Percentiles rank a stretch among this genome's conserved stretches.
These are phyloP conservation scores for Cryptosporidium viatorum DNA, from an alignment of 169 alveolate species.

Conservation along the genomic window DNA sequence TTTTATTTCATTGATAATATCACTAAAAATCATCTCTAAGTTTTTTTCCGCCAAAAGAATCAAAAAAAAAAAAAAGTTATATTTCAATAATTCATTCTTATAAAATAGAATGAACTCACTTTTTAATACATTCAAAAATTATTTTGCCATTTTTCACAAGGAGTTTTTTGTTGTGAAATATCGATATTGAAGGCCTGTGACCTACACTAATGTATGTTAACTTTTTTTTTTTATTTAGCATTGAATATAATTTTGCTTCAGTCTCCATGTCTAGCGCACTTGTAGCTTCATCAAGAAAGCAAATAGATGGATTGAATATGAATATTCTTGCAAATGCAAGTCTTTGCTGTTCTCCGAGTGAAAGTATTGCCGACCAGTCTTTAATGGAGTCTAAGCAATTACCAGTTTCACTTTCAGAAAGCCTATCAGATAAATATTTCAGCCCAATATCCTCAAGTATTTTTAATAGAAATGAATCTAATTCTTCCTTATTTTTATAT, in stretches of 20 bases:
- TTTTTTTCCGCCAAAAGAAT: neutral
- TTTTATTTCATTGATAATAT: slow-evolving; percentile 8
- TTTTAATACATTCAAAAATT: neutral
- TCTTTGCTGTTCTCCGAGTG: slow-evolving; percentile 81
- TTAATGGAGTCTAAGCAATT: slow-evolving; percentile 44
- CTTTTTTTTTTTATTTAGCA: slow-evolving; percentile 13
- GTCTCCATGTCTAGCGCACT: slow-evolving; percentile 78
- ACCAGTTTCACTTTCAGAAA: neutral
- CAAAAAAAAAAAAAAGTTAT: neutral
- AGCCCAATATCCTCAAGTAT: slow-evolving; percentile 44
- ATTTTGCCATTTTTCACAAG: neutral
- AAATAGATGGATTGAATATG: slow-evolving; percentile 74
- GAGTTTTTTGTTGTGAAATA: slow-evolving; percentile 51
- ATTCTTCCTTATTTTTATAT: slow-evolving; percentile 3
- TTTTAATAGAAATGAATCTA: slow-evolving; percentile 16
- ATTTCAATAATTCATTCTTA: too few relatives aligned
- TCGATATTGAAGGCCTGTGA: slow-evolving; percentile 58
- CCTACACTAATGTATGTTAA: slow-evolving; percentile 61
- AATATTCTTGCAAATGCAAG: slow-evolving; percentile 80
- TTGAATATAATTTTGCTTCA: slow-evolving; percentile 64
- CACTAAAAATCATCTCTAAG: neutral
- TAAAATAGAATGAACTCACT: too few relatives aligned
- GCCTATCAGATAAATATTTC: slow-evolving; percentile 18
- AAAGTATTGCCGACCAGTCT: slow-evolving; percentile 75
- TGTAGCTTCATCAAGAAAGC: slow-evolving; percentile 80